phyloP scores from a whole-genome alignment of 768 basidiomycete genomes.

The Hypholoma fasciculare region DNA sequence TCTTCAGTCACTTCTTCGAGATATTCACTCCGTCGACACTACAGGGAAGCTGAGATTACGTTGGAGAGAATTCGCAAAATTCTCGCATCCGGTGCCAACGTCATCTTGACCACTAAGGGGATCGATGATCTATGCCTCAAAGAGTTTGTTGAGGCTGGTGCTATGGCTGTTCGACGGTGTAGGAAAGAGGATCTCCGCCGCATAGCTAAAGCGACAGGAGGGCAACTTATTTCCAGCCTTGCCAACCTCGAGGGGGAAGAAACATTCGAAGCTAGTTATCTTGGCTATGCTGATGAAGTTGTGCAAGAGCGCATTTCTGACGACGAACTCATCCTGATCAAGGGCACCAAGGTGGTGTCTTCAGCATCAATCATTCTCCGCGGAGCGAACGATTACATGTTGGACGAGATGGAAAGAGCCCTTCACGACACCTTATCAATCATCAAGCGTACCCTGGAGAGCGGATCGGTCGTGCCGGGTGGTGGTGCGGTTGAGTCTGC shows the following conservation, averaged over 20 bases:
- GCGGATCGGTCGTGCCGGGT: constrained; percentile 93
- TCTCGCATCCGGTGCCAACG: constrained; percentile 93
- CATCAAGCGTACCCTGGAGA: constrained; percentile 96
- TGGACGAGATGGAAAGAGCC: constrained; percentile 99
- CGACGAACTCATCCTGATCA: constrained; percentile 95
- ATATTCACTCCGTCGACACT: background rate
- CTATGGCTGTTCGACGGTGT: constrained; percentile 97
- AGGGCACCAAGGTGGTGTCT: constrained; percentile 96
- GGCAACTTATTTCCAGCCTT: constrained; percentile 86
- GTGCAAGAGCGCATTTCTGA: constrained; percentile 97
- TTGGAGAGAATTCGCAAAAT: constrained; percentile 96
- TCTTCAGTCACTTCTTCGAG: background rate
- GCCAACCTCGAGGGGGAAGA: constrained; percentile 98
- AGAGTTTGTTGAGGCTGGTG: constrained; percentile 98
- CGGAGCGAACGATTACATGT: constrained; percentile 98
- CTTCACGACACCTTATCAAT: constrained; percentile 93
- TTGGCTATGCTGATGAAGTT: constrained; percentile 95
- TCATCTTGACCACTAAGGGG: constrained; percentile 96
- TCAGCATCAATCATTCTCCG: constrained; percentile 91
- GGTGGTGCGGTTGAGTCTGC: constrained; percentile 98
- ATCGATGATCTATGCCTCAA: constrained; percentile 98
- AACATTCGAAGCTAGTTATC: constrained; percentile 88
- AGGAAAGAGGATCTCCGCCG: constrained; percentile 96
- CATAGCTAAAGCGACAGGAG: constrained; percentile 96
- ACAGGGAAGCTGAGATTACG: constrained; percentile 93